phyloP scores from a whole-genome alignment of 163 green algal genomes.

The Volvox carteri region DNA sequence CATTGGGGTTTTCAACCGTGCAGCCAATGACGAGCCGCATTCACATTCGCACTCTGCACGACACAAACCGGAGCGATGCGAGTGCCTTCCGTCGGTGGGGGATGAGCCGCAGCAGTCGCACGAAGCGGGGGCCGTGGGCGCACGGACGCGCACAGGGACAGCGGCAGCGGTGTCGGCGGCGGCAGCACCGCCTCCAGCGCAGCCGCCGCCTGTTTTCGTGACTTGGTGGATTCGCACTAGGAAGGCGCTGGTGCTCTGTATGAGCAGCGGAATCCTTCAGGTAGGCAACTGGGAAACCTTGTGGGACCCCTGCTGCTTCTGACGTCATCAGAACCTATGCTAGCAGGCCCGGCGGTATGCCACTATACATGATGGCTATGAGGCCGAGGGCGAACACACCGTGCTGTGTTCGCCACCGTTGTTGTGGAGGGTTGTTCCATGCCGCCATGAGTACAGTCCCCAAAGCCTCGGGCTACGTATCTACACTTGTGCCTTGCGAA shows the following conservation, averaged over 20 bases:
- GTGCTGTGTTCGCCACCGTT: too few relatives aligned
- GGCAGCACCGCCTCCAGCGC: not conserved
- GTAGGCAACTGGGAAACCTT: too few relatives aligned
- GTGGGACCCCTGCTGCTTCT: too few relatives aligned
- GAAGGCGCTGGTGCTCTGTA: constrained; percentile 50
- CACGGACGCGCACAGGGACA: too few relatives aligned
- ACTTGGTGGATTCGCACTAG: constrained; percentile 34
- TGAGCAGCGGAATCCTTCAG: constrained; percentile 46
- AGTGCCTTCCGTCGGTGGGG: not conserved
- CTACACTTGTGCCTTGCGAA: too few relatives aligned
- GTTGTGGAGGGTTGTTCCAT: too few relatives aligned
- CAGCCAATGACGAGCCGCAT: not conserved
- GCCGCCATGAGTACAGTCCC: too few relatives aligned
- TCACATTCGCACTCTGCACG: not conserved
- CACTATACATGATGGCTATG: too few relatives aligned
- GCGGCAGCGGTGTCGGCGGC: not conserved
- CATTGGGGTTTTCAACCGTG: not conserved
- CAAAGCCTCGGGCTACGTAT: too few relatives aligned
- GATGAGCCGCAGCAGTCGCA: not conserved
- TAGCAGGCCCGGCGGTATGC: too few relatives aligned
- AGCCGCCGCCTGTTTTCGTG: constrained; percentile 19
- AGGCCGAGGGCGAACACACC: too few relatives aligned
- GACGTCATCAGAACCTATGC: too few relatives aligned
- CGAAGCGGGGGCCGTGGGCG: not conserved
- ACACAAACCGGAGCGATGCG: not conserved